Conservation (phyloP, 495 filamentous ascomycete species). For the Xylaria acuta region DNA sequence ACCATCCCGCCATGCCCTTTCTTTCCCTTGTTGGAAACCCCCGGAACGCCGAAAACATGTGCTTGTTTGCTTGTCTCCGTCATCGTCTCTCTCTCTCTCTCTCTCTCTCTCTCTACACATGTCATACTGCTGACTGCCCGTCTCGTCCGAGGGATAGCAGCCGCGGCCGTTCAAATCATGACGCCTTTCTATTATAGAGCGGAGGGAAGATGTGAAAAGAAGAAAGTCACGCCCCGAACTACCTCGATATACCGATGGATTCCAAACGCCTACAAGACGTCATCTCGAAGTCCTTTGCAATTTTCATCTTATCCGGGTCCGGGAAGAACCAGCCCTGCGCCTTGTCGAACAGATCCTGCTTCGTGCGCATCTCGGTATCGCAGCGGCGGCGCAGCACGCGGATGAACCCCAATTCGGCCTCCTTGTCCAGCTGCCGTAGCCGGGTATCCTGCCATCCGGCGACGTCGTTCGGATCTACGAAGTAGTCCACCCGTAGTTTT, state of each 20-base stretch:
- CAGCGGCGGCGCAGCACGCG: constrained; percentile 70
- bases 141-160: background rate
- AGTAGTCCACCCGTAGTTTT: constrained; percentile 78
- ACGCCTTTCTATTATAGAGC: constrained; percentile 14
- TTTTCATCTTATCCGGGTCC: constrained; percentile 75
- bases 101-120: background rate
- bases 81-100: background rate
- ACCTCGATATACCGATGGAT: constrained; percentile 34
- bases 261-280: constrained; percentile 48
- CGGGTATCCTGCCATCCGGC: constrained; percentile 69
- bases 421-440: constrained; percentile 74
- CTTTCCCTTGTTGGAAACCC: background rate
- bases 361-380: constrained; percentile 68
- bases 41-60: constrained; percentile 27
- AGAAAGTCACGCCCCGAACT: constrained; percentile 7
- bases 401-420: constrained; percentile 76
- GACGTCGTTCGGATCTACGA: constrained; percentile 78
- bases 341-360: constrained; percentile 72
- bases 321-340: constrained; percentile 89
- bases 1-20: background rate
- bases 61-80: constrained; percentile 6
- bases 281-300: constrained; percentile 49
- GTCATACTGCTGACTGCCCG: background rate
- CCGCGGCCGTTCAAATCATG: constrained; percentile 1
- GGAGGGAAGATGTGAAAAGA: background rate